Evolutionary conservation across 2,329 filamentous ascomycete species (phyloP).

Genomic region (Xylaria sp.): DNA sequence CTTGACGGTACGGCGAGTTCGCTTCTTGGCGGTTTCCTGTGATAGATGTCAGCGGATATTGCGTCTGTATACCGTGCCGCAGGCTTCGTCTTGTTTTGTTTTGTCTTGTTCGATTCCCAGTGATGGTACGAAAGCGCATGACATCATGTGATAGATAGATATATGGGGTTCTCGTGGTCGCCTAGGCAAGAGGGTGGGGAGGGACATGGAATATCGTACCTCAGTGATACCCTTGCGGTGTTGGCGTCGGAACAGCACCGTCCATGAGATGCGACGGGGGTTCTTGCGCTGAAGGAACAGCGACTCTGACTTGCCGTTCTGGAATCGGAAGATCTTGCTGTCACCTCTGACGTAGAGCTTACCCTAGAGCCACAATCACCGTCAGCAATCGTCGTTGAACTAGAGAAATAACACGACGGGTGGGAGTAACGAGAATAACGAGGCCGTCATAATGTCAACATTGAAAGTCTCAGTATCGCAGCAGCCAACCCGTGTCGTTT

Average conservation of each 20-base stretch:
- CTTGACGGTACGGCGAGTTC: constrained; percentile 97
- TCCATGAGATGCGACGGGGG: constrained; percentile 99
- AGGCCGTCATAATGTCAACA: constrained; percentile 25
- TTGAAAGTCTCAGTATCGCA: constrained; percentile 23
- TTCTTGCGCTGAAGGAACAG: constrained; percentile 99
- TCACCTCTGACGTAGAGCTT: constrained; percentile 99
- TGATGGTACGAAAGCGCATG: not conserved
- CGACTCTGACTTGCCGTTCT: constrained; percentile 99
- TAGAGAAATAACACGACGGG: not conserved
- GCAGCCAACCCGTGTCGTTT: constrained; percentile 2
- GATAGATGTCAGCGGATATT: constrained; percentile 54
- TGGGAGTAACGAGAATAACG: not conserved
- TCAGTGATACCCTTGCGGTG: constrained; percentile 99
- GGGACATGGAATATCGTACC: constrained; percentile 70
- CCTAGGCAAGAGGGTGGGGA: not conserved
- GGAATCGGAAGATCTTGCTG: constrained; percentile 99
- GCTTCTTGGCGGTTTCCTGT: constrained; percentile 99
- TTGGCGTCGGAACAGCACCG: constrained; percentile 95
- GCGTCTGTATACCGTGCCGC: not conserved
- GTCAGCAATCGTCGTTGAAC: constrained; percentile 24
- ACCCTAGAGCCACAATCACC: constrained; percentile 68
- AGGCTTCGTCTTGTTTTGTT: not conserved
- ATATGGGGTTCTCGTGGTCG: not conserved
- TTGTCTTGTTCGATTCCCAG: not conserved
- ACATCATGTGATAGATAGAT: not conserved